Base-by-base conservation (phyloP, 345 rosid genomes). In the Salix caprea region DNA sequence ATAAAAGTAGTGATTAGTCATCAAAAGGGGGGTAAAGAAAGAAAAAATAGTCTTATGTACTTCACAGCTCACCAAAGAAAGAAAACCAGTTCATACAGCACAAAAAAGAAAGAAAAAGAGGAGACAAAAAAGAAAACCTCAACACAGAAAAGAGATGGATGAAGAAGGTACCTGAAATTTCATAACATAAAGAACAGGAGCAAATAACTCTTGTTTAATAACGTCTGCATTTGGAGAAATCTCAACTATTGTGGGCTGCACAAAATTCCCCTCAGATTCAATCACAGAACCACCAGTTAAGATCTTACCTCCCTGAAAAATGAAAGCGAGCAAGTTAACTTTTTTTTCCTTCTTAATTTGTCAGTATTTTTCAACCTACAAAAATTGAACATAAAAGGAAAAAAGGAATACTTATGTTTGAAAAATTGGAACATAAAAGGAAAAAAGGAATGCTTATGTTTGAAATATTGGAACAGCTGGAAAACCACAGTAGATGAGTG, bases 201-300 rank as follows among this genome's bases (percentile, higher is more conserved):
- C 98, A 89, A 96, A 92, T 48, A 93, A 76, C 86, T 96, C 98
- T 86, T 92, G 97, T 83, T 92, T 93, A 15, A 96, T 97, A 82
- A 88, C 88, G 37, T 65, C 84, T 23, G 96, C 89, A 71, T 78
- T 80, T 18, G 96, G 69, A 77, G 92, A 90, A 74, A 96, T 93
- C 89, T 93, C 97, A 34, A 92, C 89, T 74, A 96, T 93, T 5
- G 99, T 96, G 11, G 99, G 99, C 82, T 90, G 93, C 79, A 96
- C 99, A 77, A 88, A 96, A 88, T 96, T 91, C 72, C 99, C 98
- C 78, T 90, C 91, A 3, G 90, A 82, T 67, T 89, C 91, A 21
- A 93, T 78, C 70, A 81, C 81, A 19, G 85, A 84, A 61, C 99
- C 99, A 0, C 99, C 99, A 0, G 91, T 87, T 52, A 96, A 86